phyloP scores from a whole-genome alignment of 768 basidiomycete genomes.

The Lactarius pseudohatsudake region DNA sequence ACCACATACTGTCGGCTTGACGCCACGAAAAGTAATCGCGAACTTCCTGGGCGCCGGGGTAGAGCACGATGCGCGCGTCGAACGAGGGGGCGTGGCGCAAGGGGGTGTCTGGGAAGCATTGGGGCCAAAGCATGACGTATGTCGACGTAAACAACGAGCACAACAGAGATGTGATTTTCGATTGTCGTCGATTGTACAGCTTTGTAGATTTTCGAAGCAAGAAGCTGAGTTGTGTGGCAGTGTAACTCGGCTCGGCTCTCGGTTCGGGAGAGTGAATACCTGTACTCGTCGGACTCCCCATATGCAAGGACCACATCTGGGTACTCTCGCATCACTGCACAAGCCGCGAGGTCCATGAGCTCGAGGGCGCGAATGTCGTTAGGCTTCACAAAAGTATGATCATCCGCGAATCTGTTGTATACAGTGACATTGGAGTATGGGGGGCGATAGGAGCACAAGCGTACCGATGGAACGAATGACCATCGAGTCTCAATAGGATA shows the following conservation, averaged over 20 bases:
- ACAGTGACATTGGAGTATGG: neutral
- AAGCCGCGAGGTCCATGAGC: constrained; percentile 92
- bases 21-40: constrained; percentile 96
- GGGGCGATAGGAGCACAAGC: constrained; percentile 20
- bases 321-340: constrained; percentile 75
- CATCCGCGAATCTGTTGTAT: constrained; percentile 73
- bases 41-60: constrained; percentile 69
- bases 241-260: neutral
- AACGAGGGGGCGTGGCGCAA: constrained; percentile 88
- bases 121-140: constrained; percentile 84
- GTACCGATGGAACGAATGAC: constrained; percentile 91
- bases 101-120: constrained; percentile 70
- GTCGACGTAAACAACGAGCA: constrained; percentile 88
- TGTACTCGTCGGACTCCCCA: constrained; percentile 97
- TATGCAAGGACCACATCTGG: constrained; percentile 85
- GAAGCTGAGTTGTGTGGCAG: constrained; percentile 58
- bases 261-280: constrained; percentile 43
- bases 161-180: constrained; percentile 83
- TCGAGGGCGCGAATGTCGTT: constrained; percentile 85
- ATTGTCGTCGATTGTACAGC: constrained; percentile 80
- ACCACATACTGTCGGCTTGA: constrained; percentile 84
- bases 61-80: constrained; percentile 84
- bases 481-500: constrained; percentile 86
- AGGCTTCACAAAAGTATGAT: constrained; percentile 82
- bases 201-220: constrained; percentile 72